Base-by-base conservation (phyloP, 352 stramenopile genomes). In the Pythium volutum region DNA sequence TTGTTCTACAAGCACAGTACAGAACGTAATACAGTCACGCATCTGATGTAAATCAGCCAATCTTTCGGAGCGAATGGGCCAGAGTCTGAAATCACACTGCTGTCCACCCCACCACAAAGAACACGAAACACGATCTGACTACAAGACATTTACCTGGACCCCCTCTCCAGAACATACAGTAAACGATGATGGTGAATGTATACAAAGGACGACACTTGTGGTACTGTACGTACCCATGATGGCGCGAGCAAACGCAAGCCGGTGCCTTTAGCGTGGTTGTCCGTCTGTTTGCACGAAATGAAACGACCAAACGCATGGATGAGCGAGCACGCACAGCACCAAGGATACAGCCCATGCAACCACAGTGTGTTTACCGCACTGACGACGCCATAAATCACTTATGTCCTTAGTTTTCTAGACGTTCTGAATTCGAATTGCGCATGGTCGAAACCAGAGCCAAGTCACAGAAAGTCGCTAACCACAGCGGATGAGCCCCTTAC, bases 211-310 rank as follows among this genome's bases (percentile, higher is more conserved):
- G n/a, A 51, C 20, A 46, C n/a, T 29, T 4, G 18, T 20, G 42
- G 20, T 48, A 27, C 1, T 36, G 8, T 45, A 34, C 25, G 27
- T 53, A 60, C 54, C 42, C 9, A 23, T 33, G 54, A 60, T 60
- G 41, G 41, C 16, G 54, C 41, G 54, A 60, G 51, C 51, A 57
- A 20, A 3, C 22, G 18, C 36, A 43, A 43, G 18, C 11, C 6
- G 36, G 14, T 16, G 36, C 36, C 36, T 43, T 43, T 43, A 10
- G 31, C 31, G 36, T 22, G 36, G 36, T 10, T 48, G 42, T 48
- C 22, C 9, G 42, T n/a, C n/a, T n/a, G n/a, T n/a, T n/a, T n/a
- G n/a, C n/a, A 48, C 12, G n/a, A 7, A 18, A 25, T 48, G n/a
- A 48, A 48, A 25, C 42, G 42, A 29, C 22, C 26, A 48, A 25